These are phyloP conservation scores for Trametes polyzona DNA, from an alignment of 1,284 basidiomycete genomes.

Conservation along the genomic window DNA sequence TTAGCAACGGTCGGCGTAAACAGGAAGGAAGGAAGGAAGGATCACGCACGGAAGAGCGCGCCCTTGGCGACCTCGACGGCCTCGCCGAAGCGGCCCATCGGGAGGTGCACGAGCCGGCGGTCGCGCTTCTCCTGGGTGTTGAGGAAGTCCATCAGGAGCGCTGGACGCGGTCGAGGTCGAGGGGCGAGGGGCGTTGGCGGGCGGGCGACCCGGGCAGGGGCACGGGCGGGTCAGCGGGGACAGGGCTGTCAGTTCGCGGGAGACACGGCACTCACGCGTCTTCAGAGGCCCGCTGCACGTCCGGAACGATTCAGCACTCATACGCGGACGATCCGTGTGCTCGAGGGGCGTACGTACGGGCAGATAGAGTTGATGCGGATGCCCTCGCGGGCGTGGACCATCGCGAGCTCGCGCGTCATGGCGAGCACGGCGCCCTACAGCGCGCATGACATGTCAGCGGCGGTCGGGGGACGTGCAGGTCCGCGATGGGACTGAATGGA, in stretches of 20 bases:
- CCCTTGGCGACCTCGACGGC: slow-evolving; percentile 93
- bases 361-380: slow-evolving; percentile 95
- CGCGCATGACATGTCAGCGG: neutral
- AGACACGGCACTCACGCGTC: slow-evolving; percentile 65
- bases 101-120: slow-evolving; percentile 88
- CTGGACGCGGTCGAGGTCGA: slow-evolving; percentile 40
- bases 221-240: neutral
- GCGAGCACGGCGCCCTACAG: slow-evolving; percentile 89
- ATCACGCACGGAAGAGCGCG: slow-evolving; percentile 81
- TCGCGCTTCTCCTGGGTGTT: slow-evolving; percentile 96
- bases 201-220: neutral
- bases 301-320: neutral
- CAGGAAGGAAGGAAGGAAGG: neutral
- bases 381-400: slow-evolving; percentile 96
- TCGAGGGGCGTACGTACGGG: slow-evolving; percentile 78
- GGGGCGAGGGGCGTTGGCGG: neutral
- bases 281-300: slow-evolving; percentile 81
- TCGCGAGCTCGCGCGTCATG: slow-evolving; percentile 97
- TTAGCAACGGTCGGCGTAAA: neutral
- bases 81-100: slow-evolving; percentile 97
- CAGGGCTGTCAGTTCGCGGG: neutral
- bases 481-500: neutral
- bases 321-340: too few species aligned
- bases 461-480: neutral
- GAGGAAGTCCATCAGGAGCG: slow-evolving; percentile 97